phyloP scores from a whole-genome alignment of 441 rosid species.

The Corymbia calophylla region DNA sequence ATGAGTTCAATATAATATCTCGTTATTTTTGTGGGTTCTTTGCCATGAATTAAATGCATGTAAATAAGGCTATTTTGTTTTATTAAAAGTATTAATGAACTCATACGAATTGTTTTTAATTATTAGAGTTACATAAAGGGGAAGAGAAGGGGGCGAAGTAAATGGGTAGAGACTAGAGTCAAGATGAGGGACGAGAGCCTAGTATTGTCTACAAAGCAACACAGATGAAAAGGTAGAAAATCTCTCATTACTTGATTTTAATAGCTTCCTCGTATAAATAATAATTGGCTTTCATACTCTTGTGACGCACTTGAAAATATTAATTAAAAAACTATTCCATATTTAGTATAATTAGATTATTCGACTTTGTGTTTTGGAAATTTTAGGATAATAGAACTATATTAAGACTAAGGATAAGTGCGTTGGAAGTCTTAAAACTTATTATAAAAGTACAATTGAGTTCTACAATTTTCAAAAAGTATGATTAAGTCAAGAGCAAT shows the following conservation, averaged over 20 bases:
- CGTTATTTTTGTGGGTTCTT: background rate
- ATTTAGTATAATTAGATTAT: background rate
- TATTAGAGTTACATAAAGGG: background rate
- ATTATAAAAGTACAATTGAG: too few relatives aligned
- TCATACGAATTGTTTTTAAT: background rate
- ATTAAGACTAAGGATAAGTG: too few relatives aligned
- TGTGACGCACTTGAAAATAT: background rate
- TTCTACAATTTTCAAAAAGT: too few relatives aligned
- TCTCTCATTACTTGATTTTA: background rate
- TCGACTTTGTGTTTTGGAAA: background rate
- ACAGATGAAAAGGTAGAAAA: background rate
- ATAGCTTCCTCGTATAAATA: background rate
- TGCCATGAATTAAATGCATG: background rate
- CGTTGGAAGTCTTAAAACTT: too few relatives aligned
- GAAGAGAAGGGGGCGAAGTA: background rate
- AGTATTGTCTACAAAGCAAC: background rate
- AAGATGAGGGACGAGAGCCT: background rate
- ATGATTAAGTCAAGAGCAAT: too few relatives aligned
- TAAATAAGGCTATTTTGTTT: background rate
- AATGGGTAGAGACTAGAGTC: background rate
- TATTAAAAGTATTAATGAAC: background rate
- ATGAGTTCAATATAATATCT: background rate
- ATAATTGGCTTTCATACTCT: background rate
- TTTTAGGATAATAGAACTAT: background rate
- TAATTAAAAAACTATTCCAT: background rate